A percentile compares a stretch with the other conserved stretches of the same genome.
These are phyloP conservation scores for Comarum palustre DNA, from an alignment of 306 rosid species.

Conservation along the genomic window DNA sequence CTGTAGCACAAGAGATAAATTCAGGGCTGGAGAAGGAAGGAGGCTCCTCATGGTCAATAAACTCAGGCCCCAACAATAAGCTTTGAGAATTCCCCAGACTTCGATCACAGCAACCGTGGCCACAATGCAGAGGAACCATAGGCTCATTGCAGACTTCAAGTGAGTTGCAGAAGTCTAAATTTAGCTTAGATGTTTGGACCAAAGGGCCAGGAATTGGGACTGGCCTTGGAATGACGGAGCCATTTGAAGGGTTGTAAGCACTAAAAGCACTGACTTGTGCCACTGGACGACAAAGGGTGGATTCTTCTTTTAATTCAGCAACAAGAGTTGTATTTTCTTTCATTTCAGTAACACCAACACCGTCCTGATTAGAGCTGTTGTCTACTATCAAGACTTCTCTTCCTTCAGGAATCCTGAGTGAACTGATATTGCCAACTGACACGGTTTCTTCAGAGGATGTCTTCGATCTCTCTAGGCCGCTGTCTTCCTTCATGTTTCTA, in stretches of 20 bases:
- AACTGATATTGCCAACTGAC: constrained; percentile 40
- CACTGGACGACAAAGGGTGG: constrained; percentile 44
- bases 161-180: constrained; percentile 37
- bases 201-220: constrained; percentile 44
- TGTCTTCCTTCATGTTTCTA: constrained; percentile 34
- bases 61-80: constrained; percentile 70
- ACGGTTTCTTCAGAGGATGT: constrained; percentile 71
- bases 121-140: constrained; percentile 50
- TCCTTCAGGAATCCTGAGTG: constrained; percentile 31
- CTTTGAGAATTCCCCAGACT: constrained; percentile 22
- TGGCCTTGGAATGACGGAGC: constrained; percentile 29
- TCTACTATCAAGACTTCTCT: constrained; percentile 35
- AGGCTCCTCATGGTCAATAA: constrained; percentile 55
- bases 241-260: constrained; percentile 40
- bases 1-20: constrained; percentile 56
- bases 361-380: constrained; percentile 25
- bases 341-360: constrained; percentile 13
- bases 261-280: constrained; percentile 63
- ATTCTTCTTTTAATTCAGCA: constrained; percentile 27
- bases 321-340: constrained; percentile 27
- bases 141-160: constrained; percentile 48
- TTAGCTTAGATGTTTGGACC: constrained; percentile 37
- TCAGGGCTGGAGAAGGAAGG: constrained; percentile 56
- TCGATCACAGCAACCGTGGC: constrained; percentile 56
- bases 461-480: constrained; percentile 44